phyloP scores from a whole-genome alignment of 257 asterid genomes.

The Oldenlandia corymbosa region DNA sequence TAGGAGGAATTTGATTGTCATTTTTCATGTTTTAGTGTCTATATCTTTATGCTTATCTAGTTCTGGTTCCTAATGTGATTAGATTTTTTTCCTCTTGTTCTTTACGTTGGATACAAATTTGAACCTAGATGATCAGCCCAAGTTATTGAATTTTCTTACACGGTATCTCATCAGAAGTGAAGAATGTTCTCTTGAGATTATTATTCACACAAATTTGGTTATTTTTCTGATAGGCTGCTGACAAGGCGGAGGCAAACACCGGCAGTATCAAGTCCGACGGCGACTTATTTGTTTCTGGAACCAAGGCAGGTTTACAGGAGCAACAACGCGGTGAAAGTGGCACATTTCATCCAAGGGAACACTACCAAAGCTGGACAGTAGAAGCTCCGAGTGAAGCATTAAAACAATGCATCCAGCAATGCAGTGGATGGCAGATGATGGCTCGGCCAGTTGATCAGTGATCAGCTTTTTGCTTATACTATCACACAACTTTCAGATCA shows the following conservation, averaged over 20 bases:
- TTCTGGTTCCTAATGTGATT: no score
- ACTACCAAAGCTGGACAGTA: slow-evolving; percentile 54
- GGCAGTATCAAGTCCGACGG: slow-evolving; percentile 75
- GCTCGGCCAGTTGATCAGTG: slow-evolving; percentile 35
- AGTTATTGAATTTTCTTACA: background rate
- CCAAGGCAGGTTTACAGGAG: slow-evolving; percentile 46
- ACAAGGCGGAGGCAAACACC: slow-evolving; percentile 45
- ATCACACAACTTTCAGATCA: background rate
- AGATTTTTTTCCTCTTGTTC: no score
- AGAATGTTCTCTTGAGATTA: no score
- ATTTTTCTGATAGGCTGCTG: slow-evolving; percentile 49
- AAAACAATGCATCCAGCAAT: slow-evolving; percentile 52
- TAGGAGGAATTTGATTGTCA: no score
- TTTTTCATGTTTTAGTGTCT: no score
- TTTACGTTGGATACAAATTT: no score
- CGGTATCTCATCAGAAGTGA: no score
- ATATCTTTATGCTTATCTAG: no score
- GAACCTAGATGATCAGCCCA: no score
- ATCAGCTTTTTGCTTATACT: slow-evolving; percentile 6
- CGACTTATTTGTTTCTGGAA: slow-evolving; percentile 51
- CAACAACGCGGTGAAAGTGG: slow-evolving; percentile 20
- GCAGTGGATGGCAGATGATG: slow-evolving; percentile 61
- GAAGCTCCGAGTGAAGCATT: slow-evolving; percentile 53
- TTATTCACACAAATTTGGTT: no score
- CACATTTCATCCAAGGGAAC: slow-evolving; percentile 50